Conservation (phyloP, 2,329 filamentous ascomycete genomes). For the Parafenestella ontariensis region DNA sequence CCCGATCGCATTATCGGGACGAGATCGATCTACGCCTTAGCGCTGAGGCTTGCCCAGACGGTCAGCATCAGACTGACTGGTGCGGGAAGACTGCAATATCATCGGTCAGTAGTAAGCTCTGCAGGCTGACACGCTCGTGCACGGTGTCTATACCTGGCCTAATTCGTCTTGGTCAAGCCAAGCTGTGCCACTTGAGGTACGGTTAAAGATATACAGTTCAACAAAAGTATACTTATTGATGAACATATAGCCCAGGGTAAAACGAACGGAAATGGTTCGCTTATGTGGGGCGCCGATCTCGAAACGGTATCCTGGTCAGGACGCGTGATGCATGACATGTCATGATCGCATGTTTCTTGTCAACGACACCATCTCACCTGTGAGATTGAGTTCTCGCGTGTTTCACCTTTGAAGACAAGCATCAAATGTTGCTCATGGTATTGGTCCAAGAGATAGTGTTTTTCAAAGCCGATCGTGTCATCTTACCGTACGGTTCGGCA, state of each 20-base stretch:
- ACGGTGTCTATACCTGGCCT: conserved; percentile 5
- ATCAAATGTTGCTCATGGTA: neutral
- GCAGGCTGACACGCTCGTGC: conserved; percentile 23
- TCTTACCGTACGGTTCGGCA: conserved; percentile 13
- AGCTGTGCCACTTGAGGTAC: conserved; percentile 8
- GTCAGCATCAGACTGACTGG: conserved; percentile 5
- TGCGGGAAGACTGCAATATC: conserved; percentile 4
- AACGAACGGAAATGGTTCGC: conserved; percentile 1
- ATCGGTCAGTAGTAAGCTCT: conserved; percentile 16
- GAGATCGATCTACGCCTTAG: conserved; percentile 7
- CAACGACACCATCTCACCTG: neutral
- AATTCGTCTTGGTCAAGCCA: neutral
- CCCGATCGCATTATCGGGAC: conserved; percentile 6
- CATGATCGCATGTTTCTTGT: neutral
- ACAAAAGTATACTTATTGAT: conserved; percentile 10
- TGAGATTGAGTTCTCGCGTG: neutral
- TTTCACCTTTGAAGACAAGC: neutral
- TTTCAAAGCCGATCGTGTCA: neutral
- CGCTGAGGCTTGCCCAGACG: conserved; percentile 2
- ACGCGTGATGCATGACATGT: conserved; percentile 1
- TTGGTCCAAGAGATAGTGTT: neutral
- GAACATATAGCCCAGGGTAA: neutral
- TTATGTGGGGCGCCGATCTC: conserved; percentile 15
- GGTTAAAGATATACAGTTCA: conserved; percentile 27
- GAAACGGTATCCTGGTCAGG: conserved; percentile 10